phyloP scores from a whole-genome alignment of 139 green algal genomes.

The Nannochloris sp. region DNA sequence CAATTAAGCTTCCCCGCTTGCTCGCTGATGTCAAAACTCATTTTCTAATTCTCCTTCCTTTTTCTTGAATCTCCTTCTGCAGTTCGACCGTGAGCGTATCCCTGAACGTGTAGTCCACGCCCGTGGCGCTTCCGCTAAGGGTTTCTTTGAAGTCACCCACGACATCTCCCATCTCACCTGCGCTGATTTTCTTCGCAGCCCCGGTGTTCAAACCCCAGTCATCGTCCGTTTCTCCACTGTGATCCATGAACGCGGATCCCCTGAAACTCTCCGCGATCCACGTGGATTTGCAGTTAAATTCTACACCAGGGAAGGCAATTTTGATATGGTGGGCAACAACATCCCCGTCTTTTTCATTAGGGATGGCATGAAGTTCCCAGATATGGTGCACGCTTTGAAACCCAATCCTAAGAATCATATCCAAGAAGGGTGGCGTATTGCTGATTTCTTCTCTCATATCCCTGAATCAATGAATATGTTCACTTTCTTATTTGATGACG shows the following conservation, averaged over 20 bases:
- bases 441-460: constrained; percentile 93
- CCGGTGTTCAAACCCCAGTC: constrained; percentile 88
- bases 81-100: constrained; percentile 93
- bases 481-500: constrained; percentile 86
- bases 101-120: constrained; percentile 94
- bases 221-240: constrained; percentile 92
- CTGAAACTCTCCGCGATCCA: constrained; percentile 88
- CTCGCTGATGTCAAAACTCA: not conserved
- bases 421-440: constrained; percentile 92
- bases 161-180: constrained; percentile 89
- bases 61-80: not conserved
- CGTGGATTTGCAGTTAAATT: constrained; percentile 97
- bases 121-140: constrained; percentile 86
- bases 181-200: constrained; percentile 89
- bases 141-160: constrained; percentile 97
- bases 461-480: constrained; percentile 93
- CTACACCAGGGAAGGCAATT: constrained; percentile 94
- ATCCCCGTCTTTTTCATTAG: constrained; percentile 82
- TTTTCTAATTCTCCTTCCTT: no score
- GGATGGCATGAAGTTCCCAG: constrained; percentile 95
- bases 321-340: constrained; percentile 87
- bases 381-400: constrained; percentile 96
- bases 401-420: constrained; percentile 94
- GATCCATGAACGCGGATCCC: constrained; percentile 75
- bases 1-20: not conserved